Base-by-base conservation (phyloP, 2,329 filamentous ascomycete genomes). In the Apiospora marii region DNA sequence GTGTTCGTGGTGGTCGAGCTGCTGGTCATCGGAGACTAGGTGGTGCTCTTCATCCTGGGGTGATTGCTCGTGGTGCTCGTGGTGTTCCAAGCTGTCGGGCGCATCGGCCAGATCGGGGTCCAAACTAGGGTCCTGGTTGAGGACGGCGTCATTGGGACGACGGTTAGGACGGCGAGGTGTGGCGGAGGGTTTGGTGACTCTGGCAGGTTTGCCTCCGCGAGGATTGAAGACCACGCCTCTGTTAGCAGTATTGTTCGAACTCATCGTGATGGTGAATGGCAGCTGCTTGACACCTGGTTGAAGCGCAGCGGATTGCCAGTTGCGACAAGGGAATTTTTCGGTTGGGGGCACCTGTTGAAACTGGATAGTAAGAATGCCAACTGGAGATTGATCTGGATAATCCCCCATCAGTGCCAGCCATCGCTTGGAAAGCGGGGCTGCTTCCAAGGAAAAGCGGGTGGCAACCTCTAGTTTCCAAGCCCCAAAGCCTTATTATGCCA, bases 41-140 rank as follows among this genome's bases (percentile, higher is more conserved):
- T 70, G 68, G 8, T 70, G 43, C 7, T 58, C 43, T 41, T 41
- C 43, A 1, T 70, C 43, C 51, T n/a, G 68, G 53, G 43, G 68
- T 41, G 46, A 49, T 51, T 53, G 68, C n/a, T 68, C 67, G n/a
- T 68, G 67, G 41, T 68, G 67, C 6, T 68, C 67, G 6, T 68
- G 67, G 44, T 68, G 67, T 30, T 72, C 71, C 22, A 67, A 49
- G 41, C 27, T 41, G 4, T 72, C 67, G 27, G 71, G 30, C n/a
- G 30, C 67, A 68, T 68, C 67, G 41, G 67, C 6, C 16, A 71
- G 70, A 70, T 71, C 70, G 19, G 49, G 69, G 24, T 73, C 72
- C 53, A 73, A 53, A 41, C 67, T 69, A 46, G 72, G 72, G 67
- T 73, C 72, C 41, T 73, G 72, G 68, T 73, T 73, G 46, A 71